phyloP scores from a whole-genome alignment of 345 rosid species.

The Toxicodendron radicans region DNA sequence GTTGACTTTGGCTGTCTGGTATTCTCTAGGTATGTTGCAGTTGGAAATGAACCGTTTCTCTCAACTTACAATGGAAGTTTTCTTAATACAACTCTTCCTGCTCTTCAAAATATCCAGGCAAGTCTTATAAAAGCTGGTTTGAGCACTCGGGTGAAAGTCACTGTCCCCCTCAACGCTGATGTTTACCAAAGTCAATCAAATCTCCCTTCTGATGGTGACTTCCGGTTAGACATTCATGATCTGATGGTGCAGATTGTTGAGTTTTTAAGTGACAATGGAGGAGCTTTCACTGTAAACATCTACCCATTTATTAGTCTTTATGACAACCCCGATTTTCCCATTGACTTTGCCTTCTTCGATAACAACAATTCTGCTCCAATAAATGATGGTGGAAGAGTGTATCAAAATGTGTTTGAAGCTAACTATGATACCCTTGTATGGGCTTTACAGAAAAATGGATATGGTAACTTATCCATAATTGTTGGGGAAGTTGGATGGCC shows the following conservation, averaged over 20 bases:
- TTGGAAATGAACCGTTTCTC: slow-evolving; percentile 72
- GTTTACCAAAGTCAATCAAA: slow-evolving; percentile 46
- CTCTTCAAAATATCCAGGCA: slow-evolving; percentile 62
- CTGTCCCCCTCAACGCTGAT: slow-evolving; percentile 65
- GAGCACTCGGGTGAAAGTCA: slow-evolving; percentile 52
- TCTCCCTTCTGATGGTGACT: slow-evolving; percentile 57
- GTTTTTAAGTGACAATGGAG: slow-evolving; percentile 53
- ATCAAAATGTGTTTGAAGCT: slow-evolving; percentile 64
- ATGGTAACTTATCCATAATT: slow-evolving; percentile 45
- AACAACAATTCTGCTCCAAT: slow-evolving; percentile 43
- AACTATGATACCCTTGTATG: slow-evolving; percentile 60
- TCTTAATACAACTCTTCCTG: slow-evolving; percentile 51
- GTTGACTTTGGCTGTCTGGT: too few relatives aligned
- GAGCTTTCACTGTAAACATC: slow-evolving; percentile 58
- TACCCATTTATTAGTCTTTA: slow-evolving; percentile 76
- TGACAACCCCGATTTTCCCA: slow-evolving; percentile 54
- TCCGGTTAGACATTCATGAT: slow-evolving; percentile 51
- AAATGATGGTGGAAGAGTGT: slow-evolving; percentile 52
- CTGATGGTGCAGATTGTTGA: slow-evolving; percentile 52
- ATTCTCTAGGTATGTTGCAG: slow-evolving; percentile 53
- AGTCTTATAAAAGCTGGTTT: slow-evolving; percentile 70
- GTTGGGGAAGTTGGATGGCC: slow-evolving; percentile 84
- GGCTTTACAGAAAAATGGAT: slow-evolving; percentile 67
- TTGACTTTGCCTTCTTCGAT: slow-evolving; percentile 65
- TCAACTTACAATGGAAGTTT: slow-evolving; percentile 50